Percentiles rank a stretch among this genome's conserved stretches.
Conservation (phyloP, 495 filamentous ascomycete genomes). For the Jackrogersella multiformis region DNA sequence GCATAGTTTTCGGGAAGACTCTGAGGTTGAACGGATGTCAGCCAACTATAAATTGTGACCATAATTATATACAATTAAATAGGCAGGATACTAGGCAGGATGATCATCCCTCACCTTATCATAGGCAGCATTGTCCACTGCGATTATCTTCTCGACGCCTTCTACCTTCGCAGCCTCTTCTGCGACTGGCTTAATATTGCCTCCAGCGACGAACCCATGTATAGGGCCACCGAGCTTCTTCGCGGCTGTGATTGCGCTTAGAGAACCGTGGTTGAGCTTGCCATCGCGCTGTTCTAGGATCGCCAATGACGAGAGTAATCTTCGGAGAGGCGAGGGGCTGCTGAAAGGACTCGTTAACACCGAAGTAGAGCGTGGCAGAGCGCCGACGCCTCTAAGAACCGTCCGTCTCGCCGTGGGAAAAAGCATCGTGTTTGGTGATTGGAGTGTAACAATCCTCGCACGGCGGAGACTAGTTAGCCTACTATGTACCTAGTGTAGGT, state of each 20-base stretch:
- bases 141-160: conserved; percentile 89
- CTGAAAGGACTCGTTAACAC: conserved; percentile 35
- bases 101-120: conserved; percentile 72
- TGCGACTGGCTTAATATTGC: conserved; percentile 79
- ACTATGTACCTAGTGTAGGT: no score
- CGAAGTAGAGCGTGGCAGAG: conserved; percentile 37
- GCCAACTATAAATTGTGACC: background rate
- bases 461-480: no score
- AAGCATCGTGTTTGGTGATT: conserved; percentile 34
- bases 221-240: conserved; percentile 85
- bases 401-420: conserved; percentile 38
- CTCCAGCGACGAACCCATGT: conserved; percentile 89
- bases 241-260: conserved; percentile 87
- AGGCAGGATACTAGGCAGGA: background rate
- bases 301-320: conserved; percentile 87
- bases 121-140: conserved; percentile 87
- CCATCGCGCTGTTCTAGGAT: conserved; percentile 94
- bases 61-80: background rate
- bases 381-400: conserved; percentile 39
- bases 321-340: conserved; percentile 61
- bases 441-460: conserved; percentile 18
- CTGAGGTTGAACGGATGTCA: conserved; percentile 53
- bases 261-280: conserved; percentile 80
- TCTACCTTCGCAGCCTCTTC: conserved; percentile 88
- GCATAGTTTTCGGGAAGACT: conserved; percentile 94